Base-by-base conservation (phyloP, 768 basidiomycete species). In the Thelephora aurantiotincta region DNA sequence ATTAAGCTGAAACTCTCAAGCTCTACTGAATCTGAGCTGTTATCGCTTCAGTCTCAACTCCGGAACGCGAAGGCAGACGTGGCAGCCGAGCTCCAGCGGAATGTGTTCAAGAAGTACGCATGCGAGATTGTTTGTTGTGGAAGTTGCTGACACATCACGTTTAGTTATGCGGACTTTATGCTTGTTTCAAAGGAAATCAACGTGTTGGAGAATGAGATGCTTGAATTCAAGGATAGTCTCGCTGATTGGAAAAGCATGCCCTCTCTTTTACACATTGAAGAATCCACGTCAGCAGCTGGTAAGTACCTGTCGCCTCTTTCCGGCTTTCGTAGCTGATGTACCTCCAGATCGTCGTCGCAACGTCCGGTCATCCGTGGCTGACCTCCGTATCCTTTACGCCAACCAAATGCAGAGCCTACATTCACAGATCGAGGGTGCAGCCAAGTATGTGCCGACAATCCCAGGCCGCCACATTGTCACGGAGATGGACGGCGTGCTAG, bases 161-260 rank as follows among this genome's bases (percentile, higher is more conserved):
- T 14, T 57, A 98, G 94, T 65, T 98, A 98, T 59, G 87, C 92
- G 42, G 91, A 98, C 61, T 98, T 98, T 60, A 88, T 99, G 22
- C 72, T 84, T 48, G 88, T 99, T 18, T 96, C 96, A 3, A 98
- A 98, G 60, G 96, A 98, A 65, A 94, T 99, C 47, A 82, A 86
- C 22, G 82, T 87, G 1, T 76, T 99, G 22, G 96, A 99, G 68
- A 93, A 92, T 58, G 93, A 97, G 62, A 88, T 98, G 84, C 74
- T 97, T 26, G 93, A 98, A 58, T 77, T 99, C 61, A 97, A 96
- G 62, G 90, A 93, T 48, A 75, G 85, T 5, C 72, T 98, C 3
- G 81, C 86, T 11, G 96, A 99, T 59, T 98, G 93, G 84, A 92
- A 93, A 63, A 79, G 79, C 48, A 91, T 98, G 76, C 94, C 96